Evolutionary conservation across 2,329 filamentous ascomycete species (phyloP).

Genomic region (Diaporthe helianthi): DNA sequence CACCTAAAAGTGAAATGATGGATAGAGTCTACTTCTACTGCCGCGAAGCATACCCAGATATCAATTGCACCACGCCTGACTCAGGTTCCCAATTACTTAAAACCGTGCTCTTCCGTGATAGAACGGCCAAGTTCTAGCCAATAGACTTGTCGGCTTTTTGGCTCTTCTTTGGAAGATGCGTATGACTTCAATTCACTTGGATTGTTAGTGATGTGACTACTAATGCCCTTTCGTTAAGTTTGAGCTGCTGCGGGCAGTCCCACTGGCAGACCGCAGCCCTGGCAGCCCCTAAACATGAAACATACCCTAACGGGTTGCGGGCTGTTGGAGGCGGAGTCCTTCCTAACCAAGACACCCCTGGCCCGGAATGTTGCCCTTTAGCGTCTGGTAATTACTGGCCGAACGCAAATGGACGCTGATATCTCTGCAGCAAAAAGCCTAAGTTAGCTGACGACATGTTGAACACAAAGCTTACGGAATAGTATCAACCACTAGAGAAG

Average conservation of each 20-base stretch:
- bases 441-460: no score
- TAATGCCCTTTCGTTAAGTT: fast-evolving
- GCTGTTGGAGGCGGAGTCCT: not conserved
- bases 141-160: not conserved
- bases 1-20: not conserved
- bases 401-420: not conserved
- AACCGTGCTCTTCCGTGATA: not conserved
- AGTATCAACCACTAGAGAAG: not conserved
- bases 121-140: not conserved
- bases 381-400: not conserved
- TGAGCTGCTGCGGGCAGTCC: no score
- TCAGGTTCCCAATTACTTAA: not conserved
- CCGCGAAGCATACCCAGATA: not conserved
- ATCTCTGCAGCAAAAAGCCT: not conserved
- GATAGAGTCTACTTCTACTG: not conserved
- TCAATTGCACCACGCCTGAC: no score
- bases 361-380: constrained; percentile 5
- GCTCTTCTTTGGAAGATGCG: no score
- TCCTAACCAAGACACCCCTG: not conserved
- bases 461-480: not conserved
- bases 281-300: not conserved
- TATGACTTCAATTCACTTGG: no score
- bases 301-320: no score
- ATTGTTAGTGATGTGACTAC: not conserved
- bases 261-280: no score